Conservation (phyloP, 2,329 filamentous ascomycete genomes). For the Neophaeococcomyces mojaviensis region DNA sequence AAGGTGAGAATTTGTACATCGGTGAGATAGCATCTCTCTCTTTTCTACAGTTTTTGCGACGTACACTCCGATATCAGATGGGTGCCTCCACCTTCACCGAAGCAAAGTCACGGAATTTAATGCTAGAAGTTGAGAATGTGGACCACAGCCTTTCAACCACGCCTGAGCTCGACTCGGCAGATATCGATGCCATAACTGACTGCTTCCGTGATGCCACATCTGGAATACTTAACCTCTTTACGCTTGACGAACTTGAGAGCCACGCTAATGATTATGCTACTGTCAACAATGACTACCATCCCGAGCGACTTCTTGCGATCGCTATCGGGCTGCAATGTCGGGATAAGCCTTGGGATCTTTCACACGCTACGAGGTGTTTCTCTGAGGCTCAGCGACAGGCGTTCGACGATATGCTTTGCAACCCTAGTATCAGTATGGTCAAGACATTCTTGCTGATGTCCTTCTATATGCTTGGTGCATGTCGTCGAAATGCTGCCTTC, state of each 20-base stretch:
- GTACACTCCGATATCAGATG: conserved; percentile 43
- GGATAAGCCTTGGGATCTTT: conserved; percentile 24
- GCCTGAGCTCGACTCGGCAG: neutral
- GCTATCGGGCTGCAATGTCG: conserved; percentile 48
- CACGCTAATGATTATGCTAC: neutral
- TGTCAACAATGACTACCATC: conserved; percentile 16
- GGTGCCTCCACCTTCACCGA: conserved; percentile 50
- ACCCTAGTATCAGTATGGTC: conserved; percentile 48
- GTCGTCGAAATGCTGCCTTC: conserved; percentile 53
- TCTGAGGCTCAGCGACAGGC: conserved; percentile 42
- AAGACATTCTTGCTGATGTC: conserved; percentile 49
- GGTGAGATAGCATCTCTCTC: conserved; percentile 48
- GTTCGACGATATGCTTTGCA: conserved; percentile 46
- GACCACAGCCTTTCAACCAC: conserved; percentile 10
- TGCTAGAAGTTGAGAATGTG: conserved; percentile 44
- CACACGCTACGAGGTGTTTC: conserved; percentile 38
- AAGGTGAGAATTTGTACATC: conserved; percentile 47
- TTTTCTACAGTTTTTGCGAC: conserved; percentile 48
- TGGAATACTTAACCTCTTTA: conserved; percentile 35
- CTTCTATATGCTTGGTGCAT: conserved; percentile 53
- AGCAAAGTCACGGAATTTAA: conserved; percentile 43
- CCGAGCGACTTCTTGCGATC: conserved; percentile 39
- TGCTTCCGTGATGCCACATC: conserved; percentile 24
- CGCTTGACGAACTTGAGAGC: conserved; percentile 21
- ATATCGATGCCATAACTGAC: neutral